Conservation (phyloP, 192 early-diverging fungal species). For the Gonapodya prolifera region DNA sequence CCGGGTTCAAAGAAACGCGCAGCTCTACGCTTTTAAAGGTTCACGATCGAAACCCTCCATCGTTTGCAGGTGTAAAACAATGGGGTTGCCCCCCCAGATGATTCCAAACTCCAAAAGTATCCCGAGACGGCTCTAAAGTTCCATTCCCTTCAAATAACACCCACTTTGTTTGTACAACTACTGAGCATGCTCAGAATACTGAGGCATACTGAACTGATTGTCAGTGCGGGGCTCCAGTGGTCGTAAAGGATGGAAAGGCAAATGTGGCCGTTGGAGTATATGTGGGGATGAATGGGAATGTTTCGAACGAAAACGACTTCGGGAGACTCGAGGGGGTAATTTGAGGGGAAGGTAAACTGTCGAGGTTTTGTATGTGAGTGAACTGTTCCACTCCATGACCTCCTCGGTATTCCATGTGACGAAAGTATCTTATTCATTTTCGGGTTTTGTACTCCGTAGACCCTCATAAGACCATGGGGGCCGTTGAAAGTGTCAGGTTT, state of each 20-base stretch:
- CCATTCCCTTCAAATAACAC: neutral
- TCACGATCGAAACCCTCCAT: too few relatives aligned
- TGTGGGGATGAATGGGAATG: slow-evolving; percentile 61
- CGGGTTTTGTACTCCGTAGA: slow-evolving; percentile 34
- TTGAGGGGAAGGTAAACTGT: slow-evolving; percentile 56
- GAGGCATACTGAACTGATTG: slow-evolving; percentile 76
- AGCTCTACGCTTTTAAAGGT: neutral
- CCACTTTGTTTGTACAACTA: slow-evolving; percentile 6
- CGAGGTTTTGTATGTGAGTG: too few relatives aligned
- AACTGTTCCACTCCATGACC: neutral
- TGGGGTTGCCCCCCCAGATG: too few relatives aligned
- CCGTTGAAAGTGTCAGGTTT: neutral
- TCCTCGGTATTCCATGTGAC: neutral
- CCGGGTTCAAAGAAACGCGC: neutral
- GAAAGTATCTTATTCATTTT: slow-evolving; percentile 10
- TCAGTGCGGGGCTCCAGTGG: slow-evolving; percentile 87
- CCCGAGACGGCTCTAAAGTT: too few relatives aligned
- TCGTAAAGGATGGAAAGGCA: slow-evolving; percentile 91
- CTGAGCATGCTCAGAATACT: slow-evolving; percentile 84
- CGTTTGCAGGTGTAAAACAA: too few relatives aligned
- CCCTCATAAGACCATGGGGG: slow-evolving; percentile 13
- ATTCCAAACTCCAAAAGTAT: too few relatives aligned
- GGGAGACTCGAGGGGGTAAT: slow-evolving; percentile 64
- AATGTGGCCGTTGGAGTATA: slow-evolving; percentile 48
- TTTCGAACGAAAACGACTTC: slow-evolving; percentile 49